These are phyloP conservation scores for Hsuehochloa calcarea DNA, from an alignment of 176 grass and related monocot genomes.

Conservation along the genomic window DNA sequence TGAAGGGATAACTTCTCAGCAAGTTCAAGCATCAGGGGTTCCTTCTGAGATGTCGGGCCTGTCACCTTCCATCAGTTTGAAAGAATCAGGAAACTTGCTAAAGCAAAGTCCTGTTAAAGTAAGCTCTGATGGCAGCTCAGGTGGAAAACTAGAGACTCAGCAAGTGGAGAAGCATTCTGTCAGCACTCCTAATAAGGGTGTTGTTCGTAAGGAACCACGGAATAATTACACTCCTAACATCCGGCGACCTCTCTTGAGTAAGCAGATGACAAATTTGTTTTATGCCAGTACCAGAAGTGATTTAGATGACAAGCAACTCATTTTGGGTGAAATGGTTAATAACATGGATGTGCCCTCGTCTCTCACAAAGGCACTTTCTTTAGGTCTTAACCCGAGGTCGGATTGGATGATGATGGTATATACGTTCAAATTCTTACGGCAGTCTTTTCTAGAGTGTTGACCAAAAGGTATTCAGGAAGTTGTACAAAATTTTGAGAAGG, in stretches of 20 bases:
- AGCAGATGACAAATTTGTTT: constrained; percentile 79
- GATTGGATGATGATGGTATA: constrained; percentile 92
- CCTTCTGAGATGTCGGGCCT: constrained; percentile 12
- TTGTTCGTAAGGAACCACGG: constrained; percentile 30
- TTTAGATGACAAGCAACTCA: constrained; percentile 68
- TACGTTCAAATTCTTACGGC: constrained; percentile 70
- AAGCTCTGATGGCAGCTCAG: constrained; percentile 27
- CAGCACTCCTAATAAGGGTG: constrained; percentile 44
- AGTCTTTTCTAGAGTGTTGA: constrained; percentile 57
- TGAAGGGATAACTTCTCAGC: constrained; percentile 24
- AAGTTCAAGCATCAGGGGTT: constrained; percentile 31
- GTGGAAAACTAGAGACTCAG: constrained; percentile 28
- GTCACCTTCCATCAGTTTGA: neutral
- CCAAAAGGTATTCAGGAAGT: constrained; percentile 79
- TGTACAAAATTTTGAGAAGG: constrained; percentile 89
- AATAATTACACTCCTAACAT: constrained; percentile 77
- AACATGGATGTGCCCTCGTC: constrained; percentile 72
- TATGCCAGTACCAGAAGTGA: constrained; percentile 58
- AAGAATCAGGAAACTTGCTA: constrained; percentile 28
- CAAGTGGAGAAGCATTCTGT: constrained; percentile 31
- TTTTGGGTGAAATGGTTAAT: constrained; percentile 55
- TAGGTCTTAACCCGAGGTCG: constrained; percentile 76
- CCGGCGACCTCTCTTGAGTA: constrained; percentile 77
- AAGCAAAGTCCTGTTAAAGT: constrained; percentile 23
- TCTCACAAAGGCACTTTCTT: constrained; percentile 65